Percentiles rank a stretch among this genome's conserved stretches.
Evolutionary conservation across 805 yeast species (phyloP).

Genomic region (Naumovozyma baii): DNA sequence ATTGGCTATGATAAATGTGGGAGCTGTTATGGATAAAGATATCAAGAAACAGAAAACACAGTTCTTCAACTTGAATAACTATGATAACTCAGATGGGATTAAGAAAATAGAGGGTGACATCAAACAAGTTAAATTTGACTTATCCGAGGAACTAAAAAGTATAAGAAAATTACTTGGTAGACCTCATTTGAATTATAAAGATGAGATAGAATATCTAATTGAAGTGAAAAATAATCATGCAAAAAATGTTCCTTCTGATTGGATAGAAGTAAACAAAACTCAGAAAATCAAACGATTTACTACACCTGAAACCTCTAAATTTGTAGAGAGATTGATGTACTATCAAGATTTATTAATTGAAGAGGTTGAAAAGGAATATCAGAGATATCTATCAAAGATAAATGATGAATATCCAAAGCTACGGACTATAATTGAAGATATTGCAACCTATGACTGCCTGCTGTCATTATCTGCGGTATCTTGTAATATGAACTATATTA

Average conservation of each 20-base stretch:
- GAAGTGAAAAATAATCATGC: conserved; percentile 59
- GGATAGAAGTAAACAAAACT: conserved; percentile 71
- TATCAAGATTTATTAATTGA: conserved; percentile 41
- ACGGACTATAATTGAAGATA: conserved; percentile 35
- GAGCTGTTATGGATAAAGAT: conserved; percentile 44
- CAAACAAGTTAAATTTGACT: conserved; percentile 34
- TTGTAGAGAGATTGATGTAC: conserved; percentile 49
- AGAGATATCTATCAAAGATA: conserved; percentile 31
- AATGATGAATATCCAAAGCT: conserved; percentile 32
- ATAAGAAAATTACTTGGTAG: conserved; percentile 42
- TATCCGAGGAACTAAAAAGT: conserved; percentile 43
- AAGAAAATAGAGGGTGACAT: conserved; percentile 32
- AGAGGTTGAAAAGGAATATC: conserved; percentile 22
- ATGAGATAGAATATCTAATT: conserved; percentile 61
- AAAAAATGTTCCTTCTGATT: conserved; percentile 54
- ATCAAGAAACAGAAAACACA: conserved; percentile 36
- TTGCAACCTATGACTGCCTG: conserved; percentile 58
- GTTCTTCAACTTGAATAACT: conserved; percentile 34
- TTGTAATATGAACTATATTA: conserved; percentile 35
- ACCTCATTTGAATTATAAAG: conserved; percentile 48
- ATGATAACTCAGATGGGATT: conserved; percentile 35
- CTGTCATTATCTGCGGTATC: conserved; percentile 58
- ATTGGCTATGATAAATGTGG: conserved; percentile 41
- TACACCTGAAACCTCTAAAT: conserved; percentile 45
- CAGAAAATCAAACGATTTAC: conserved; percentile 61